These are phyloP conservation scores for Aspergillus carlsbadensis DNA, from an alignment of 495 filamentous ascomycete genomes.

Conservation along the genomic window DNA sequence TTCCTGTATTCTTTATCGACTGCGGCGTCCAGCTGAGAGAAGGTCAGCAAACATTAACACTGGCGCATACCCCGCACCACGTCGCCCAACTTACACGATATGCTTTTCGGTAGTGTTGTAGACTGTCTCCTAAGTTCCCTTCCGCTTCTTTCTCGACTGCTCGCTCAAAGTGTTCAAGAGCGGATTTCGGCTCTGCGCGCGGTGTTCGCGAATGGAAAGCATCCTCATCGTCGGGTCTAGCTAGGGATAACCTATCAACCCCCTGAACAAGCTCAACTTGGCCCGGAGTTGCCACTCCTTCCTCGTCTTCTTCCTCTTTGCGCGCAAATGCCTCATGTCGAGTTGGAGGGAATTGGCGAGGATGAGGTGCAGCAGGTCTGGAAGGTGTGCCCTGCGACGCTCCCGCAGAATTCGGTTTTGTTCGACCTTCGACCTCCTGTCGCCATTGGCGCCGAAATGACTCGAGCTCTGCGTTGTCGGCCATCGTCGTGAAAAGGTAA, in stretches of 20 bases:
- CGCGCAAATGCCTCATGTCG: constrained; percentile 34
- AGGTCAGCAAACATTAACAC: background rate
- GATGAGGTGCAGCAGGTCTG: constrained; percentile 22
- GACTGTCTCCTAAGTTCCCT: constrained; percentile 85
- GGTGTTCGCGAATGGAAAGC: constrained; percentile 25
- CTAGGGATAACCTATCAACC: constrained; percentile 33
- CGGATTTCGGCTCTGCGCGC: constrained; percentile 63
- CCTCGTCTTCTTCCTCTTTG: constrained; percentile 37
- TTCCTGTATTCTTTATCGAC: constrained; percentile 85
- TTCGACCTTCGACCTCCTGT: constrained; percentile 69
- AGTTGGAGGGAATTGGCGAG: constrained; percentile 32
- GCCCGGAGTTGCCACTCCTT: constrained; percentile 39
- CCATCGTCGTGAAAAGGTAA: constrained; percentile 39
- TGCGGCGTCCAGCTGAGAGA: constrained; percentile 66
- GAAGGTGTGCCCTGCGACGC: constrained; percentile 23
- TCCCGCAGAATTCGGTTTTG: constrained; percentile 24
- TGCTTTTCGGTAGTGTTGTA: constrained; percentile 85
- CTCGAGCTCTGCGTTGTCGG: constrained; percentile 71
- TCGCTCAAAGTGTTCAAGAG: constrained; percentile 89
- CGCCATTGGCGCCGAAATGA: constrained; percentile 80
- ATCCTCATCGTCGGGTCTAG: constrained; percentile 30
- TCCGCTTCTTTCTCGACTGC: constrained; percentile 85
- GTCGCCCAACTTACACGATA: constrained; percentile 68
- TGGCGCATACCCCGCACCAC: background rate
- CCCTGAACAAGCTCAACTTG: constrained; percentile 41